Base-by-base conservation (phyloP, 495 filamentous ascomycete genomes). In the Penicillium soppii region DNA sequence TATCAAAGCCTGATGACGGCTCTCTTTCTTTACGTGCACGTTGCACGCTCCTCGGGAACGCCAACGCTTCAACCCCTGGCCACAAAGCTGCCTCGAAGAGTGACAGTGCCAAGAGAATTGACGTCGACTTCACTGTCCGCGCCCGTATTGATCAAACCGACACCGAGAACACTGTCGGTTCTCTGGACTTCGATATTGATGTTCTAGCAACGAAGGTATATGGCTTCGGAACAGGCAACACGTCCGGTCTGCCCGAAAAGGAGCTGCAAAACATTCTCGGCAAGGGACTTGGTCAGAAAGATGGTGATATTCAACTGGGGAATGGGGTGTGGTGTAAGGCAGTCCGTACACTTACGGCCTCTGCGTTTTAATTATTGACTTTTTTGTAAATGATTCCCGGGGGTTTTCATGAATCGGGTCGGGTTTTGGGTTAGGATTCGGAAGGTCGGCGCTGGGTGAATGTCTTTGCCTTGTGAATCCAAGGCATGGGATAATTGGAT, bases 161-260 rank as follows among this genome's bases (percentile, higher is more conserved):
- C 13, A 21, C 57, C 1, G 53, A 57, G 19, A 44, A 56, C 33
- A 50, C 53, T 2, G 22, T 72, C 22, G 67, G 70, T 16, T 52
- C 52, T 12, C 38, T 77, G 44, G 64, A 70, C 10, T 64, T 77
- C 32, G 61, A 72, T 20, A 73, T 71, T 12, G 66, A 73, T 17
- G 70, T 70, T 2, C 47, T 73, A 9, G 71, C 72, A 7, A 74
- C 65, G 29, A 77, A 77, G 47, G 65, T 77, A 43, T 77, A 77
- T 35, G 74, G 74, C 7, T 77, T 77, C 30, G 69, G 65, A 8
- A 43, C 56, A 8, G 59, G 43, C 2, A 69, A 61, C 32, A 59
- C 62, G 36, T 60, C 58, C 1, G 68, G 67, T 20, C 42, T 72
- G 0, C 64, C 73, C 0, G 68, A 72, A 19, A 57, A 54, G 7